Evolutionary conservation across 129 eudicot species (phyloP), one percentile per base, ranked within the genome.

Genomic region (Heracleum sosnowskyi): DNA sequence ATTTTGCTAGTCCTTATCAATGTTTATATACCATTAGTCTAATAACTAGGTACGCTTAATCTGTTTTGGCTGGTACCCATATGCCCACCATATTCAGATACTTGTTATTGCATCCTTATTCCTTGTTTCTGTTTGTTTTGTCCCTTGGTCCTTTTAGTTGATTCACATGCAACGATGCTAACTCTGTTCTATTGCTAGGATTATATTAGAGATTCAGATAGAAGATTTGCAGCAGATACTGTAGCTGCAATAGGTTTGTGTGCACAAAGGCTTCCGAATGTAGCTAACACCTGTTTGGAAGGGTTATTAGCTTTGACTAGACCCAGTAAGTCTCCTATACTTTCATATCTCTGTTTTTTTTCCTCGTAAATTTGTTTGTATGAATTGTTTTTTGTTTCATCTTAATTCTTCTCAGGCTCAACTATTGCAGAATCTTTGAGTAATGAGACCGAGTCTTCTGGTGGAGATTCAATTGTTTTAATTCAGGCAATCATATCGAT

Each of bases 171-270:
- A 76, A 66, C 33, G 60, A 69, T 76, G 35, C 89, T 79, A 66
- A 85, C 22, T 15, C 78, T 84, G 47, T 33, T 63, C 79, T 33
- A 77, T 86, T 83, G 51, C 40, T 82, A 95, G 98, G 97, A 91
- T 87, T 86, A 95, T 85, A 81, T 91, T 68, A 87, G 86, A 87
- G 98, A 95, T 90, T 88, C 97, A 20, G 97, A 95, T 81, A 86
- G 97, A 79, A 90, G 82, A 81, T 95, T 95, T 84, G 94, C 97
- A 78, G 98, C 98, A 47, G 96, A 95, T 90, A 89, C 97, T 72
- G 92, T 95, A 51, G 96, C 94, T 87, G 96, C 98, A 33, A 91
- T 95, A 74, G 94, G 98, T 77, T 86, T 88, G 81, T 95, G 98
- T 82, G 97, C 94, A 40, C 90, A 86, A 70, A 84, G 85, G 79